Base-by-base conservation (phyloP, 2,329 filamentous ascomycete species). In the Pseudocercospora ulei region DNA sequence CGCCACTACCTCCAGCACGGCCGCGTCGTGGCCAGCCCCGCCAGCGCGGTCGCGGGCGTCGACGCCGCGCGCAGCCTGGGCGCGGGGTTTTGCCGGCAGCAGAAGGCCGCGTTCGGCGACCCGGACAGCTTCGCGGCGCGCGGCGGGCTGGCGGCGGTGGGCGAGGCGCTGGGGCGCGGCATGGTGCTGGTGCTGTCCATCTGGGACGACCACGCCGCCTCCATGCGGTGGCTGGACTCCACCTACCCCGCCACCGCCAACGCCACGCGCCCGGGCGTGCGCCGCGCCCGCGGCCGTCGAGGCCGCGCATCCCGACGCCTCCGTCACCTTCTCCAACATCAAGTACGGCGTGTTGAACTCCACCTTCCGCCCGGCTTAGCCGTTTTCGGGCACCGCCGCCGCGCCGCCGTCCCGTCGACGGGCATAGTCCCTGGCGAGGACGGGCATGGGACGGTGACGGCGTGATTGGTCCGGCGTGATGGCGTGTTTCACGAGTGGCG, bases 141-240 rank as follows among this genome's bases (percentile, higher is more conserved):
- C 28, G 77, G 76, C 35, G 78, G 76, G 13, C 58, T 77, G 46
- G 55, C 63, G 4, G 61, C 60, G 26, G 74, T 81, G 68, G 67
- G 68, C 46, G 56, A 63, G 1, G 75, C 73, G 14, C 61, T 80
- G 25, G 56, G 59, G 4, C 51, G 66, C 19, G 75, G 75, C 22
- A 76, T 80, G 72, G 76, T 78, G 23, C 67, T 81, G 8, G 75
- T 78, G 49, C 68, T 81, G 66, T 70, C 66, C 14, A 62, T 77
- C 41, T 78, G 75, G 75, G 74, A 80, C 55, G 78, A 82, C 63
- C 72, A 81, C 62, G 61, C 71, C 43, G 64, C 72, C 54, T 70
- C 78, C 63, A 83, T 84, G 78, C 71, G 80, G 54, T 84, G 80
- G 80, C 72, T 85, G 52, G 80, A 84, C 66, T 44, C 51, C 7